Percentiles rank a stretch among this genome's conserved stretches.
These are phyloP conservation scores for Nicotiana benthamiana DNA, from an alignment of 257 asterid species.

Conservation along the genomic window DNA sequence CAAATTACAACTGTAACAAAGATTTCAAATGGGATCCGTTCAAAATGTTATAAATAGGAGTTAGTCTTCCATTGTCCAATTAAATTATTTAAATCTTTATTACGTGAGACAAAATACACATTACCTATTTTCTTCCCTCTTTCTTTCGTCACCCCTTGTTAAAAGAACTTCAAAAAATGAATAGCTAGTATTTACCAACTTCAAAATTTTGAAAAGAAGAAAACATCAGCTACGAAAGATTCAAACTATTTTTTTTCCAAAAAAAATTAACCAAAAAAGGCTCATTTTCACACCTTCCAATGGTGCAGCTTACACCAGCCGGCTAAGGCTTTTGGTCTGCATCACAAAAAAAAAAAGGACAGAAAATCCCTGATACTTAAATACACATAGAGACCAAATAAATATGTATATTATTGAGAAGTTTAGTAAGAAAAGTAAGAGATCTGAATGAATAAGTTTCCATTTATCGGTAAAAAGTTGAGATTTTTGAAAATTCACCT, in stretches of 20 bases:
- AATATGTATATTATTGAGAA: neutral
- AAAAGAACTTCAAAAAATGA: neutral
- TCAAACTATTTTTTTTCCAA: neutral
- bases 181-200: neutral
- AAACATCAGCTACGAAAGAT: neutral
- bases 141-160: neutral
- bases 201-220: neutral
- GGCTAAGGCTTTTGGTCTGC: neutral
- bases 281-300: neutral
- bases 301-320: neutral
- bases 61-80: neutral
- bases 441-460: neutral
- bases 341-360: neutral
- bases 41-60: neutral
- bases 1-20: slow-evolving; percentile 43
- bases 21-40: slow-evolving; percentile 20
- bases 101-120: neutral
- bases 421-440: neutral
- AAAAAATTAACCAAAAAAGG: neutral
- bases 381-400: neutral
- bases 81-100: neutral
- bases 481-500: neutral
- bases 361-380: neutral
- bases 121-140: neutral
- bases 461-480: neutral